phyloP scores from a whole-genome alignment of 306 rosid species.

The Leucaena leucocephala region DNA sequence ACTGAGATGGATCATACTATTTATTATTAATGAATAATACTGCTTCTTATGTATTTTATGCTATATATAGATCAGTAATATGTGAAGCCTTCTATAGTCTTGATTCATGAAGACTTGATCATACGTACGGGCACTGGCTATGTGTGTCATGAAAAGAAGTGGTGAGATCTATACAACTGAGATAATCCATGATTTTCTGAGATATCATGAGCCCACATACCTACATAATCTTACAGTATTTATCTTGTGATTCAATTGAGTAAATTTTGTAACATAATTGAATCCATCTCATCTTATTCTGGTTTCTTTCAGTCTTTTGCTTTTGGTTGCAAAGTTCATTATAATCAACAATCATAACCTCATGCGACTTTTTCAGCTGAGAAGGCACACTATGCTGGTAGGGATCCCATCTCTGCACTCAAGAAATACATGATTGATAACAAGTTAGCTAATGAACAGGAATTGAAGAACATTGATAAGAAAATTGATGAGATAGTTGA shows the following conservation, averaged over 20 bases:
- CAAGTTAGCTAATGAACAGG: constrained; percentile 76
- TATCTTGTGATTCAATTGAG: neutral
- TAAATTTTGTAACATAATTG: neutral
- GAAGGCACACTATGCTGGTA: constrained; percentile 86
- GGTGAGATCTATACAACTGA: neutral
- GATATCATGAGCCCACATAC: neutral
- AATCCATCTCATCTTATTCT: constrained; percentile 5
- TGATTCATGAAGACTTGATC: constrained; percentile 3
- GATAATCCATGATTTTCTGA: constrained; percentile 4
- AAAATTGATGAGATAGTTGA: constrained; percentile 81
- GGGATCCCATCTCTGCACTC: constrained; percentile 90
- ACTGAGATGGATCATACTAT: neutral
- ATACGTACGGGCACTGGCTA: neutral
- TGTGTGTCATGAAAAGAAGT: neutral
- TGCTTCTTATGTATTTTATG: neutral
- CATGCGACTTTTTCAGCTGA: constrained; percentile 67
- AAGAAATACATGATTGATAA: constrained; percentile 74
- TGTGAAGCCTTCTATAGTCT: neutral
- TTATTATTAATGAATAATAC: neutral
- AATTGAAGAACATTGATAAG: constrained; percentile 78
- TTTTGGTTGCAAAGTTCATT: constrained; percentile 6
- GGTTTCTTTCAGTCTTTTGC: neutral
- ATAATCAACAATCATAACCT: constrained; percentile 1
- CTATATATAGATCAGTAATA: neutral
- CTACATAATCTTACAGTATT: neutral